Percentiles rank a stretch among this genome's conserved stretches.
These are phyloP conservation scores for Malassezia globosa DNA, from an alignment of 1,284 basidiomycete species.

Conservation along the genomic window DNA sequence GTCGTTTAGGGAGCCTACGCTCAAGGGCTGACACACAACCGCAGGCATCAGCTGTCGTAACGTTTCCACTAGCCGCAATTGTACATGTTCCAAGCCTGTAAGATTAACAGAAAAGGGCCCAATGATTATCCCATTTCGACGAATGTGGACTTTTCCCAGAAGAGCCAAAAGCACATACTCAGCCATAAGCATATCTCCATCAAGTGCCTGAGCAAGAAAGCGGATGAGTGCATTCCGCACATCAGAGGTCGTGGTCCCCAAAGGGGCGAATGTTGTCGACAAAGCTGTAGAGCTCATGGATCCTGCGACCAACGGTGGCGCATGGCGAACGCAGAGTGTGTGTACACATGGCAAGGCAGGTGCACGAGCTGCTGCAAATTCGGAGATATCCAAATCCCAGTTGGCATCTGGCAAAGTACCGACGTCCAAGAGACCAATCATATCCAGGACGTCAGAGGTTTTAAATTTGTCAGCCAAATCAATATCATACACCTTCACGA, in stretches of 20 bases:
- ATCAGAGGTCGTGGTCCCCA: no score
- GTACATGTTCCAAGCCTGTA: slow-evolving; percentile 51
- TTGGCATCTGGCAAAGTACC: slow-evolving; percentile 21
- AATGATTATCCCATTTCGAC: slow-evolving; percentile 59
- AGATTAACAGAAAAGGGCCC: slow-evolving; percentile 56
- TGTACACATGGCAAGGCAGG: slow-evolving; percentile 26
- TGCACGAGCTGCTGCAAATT: neutral
- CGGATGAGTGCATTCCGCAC: slow-evolving; percentile 14
- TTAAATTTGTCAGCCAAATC: slow-evolving; percentile 32
- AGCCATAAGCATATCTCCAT: slow-evolving; percentile 52
- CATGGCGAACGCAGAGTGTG: slow-evolving; percentile 21
- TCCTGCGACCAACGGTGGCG: neutral
- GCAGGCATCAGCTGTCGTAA: slow-evolving; percentile 52
- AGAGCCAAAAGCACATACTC: slow-evolving; percentile 63
- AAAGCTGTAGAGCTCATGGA: neutral
- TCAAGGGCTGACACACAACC: slow-evolving; percentile 52
- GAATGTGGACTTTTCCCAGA: slow-evolving; percentile 62
- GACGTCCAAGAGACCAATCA: slow-evolving; percentile 32
- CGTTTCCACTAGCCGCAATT: slow-evolving; percentile 50
- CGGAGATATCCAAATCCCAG: slow-evolving; percentile 20
- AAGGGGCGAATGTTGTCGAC: neutral
- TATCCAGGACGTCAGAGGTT: slow-evolving; percentile 38
- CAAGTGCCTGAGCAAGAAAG: slow-evolving; percentile 23
- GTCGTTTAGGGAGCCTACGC: slow-evolving; percentile 53
- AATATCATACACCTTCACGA: slow-evolving; percentile 26